Evolutionary conservation across 352 stramenopile species (phyloP), one percentile per base, ranked within the genome.

Genomic region (Phytophthora vignae): DNA sequence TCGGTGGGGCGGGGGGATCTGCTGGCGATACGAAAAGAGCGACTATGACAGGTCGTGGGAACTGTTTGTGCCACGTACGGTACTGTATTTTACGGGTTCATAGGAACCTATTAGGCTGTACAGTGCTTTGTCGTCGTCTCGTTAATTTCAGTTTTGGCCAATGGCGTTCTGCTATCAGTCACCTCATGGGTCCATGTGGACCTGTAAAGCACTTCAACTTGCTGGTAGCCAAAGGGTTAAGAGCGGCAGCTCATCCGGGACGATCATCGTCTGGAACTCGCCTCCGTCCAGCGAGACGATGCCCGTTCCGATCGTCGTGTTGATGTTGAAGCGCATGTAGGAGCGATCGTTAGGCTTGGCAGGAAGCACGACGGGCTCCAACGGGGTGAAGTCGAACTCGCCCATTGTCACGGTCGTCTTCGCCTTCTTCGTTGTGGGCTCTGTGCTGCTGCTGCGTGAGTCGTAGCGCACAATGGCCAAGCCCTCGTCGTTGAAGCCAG

Each of bases 401-500:
- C 46, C n/a, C 9, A 53, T 27, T 21, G 31, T 53, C 8, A 60
- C 52, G 10, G 38, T 50, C 22, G 31, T 54, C 9, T 44, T 60
- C 7, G 33, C 25, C 29, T 55, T 46, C 1, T 56, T 14, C 1
- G 56, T 66, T 15, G 61, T 61, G 33, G 54, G 59, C 21, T 58
- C 22, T 1, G 49, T 44, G n/a, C 7, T 50, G 12, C 7, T 40
- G 36, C 49, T 38, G n/a, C 4, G 7, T 2, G 49, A 40, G 21
- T 31, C 40, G 38, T 76, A 76, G 27, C 55, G 22, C 7, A 72
- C 25, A 31, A 76, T 68, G 4, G 69, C 69, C 14, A 76, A 50
- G 4, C 69, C 69, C 44, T 76, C 60, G 5, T 64, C 38, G 40
- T 76, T 72, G 38, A 76, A 76, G 19, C 69, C 69, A 21, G 36